Base-by-base conservation (phyloP, 2,329 filamentous ascomycete species). In the Ophiostoma populinum region DNA sequence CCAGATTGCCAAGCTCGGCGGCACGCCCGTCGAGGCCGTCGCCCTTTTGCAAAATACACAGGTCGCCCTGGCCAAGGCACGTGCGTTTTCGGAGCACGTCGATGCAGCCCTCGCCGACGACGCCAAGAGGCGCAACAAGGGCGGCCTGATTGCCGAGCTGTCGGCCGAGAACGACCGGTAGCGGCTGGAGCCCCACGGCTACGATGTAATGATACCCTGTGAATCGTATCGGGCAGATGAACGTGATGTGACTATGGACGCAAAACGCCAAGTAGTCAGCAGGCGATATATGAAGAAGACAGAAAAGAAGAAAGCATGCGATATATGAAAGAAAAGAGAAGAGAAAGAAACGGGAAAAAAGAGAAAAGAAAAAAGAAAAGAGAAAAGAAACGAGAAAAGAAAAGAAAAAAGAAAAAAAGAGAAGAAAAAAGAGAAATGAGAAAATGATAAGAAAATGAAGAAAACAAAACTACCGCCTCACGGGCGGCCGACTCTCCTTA, bases 1-100 rank as follows among this genome's bases (percentile, higher is more conserved):
- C 48, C 82, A 92, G 55, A 70, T 94, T 40, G 77, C 85, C 20
- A 98, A 98, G 60, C 71, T 90, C 39, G 86, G 87, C 17, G 90
- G 90, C 18, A 67, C 70, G 15, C 70, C 85, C 1, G 70, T 93
- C 10, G 81, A 94, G 52, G 85, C 86, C 2, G 61, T 86, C 40
- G 62, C 69, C 22, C 58, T 95, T 45, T 61, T 98, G 45, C 70
- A 75, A 46, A 92, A 81, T 56, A 75, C 79, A 2, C 74, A 68
- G 37, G 57, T 76, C 39, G 85, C 86, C 9, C 54, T 87, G 51
- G 64, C 67, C 41, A 92, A 86, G 57, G 81, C 81, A 15, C 83
- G 82, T 59, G 75, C 82, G 46, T 65, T 94, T 45, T 79, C 80
- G 42, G 67, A 69, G 15, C 58, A 83, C 45, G 67, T 98, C 38